Percentiles rank a stretch among this genome's conserved stretches.
phyloP scores from a whole-genome alignment of 1,139 yeast genomes.

The Candida smagusa region DNA sequence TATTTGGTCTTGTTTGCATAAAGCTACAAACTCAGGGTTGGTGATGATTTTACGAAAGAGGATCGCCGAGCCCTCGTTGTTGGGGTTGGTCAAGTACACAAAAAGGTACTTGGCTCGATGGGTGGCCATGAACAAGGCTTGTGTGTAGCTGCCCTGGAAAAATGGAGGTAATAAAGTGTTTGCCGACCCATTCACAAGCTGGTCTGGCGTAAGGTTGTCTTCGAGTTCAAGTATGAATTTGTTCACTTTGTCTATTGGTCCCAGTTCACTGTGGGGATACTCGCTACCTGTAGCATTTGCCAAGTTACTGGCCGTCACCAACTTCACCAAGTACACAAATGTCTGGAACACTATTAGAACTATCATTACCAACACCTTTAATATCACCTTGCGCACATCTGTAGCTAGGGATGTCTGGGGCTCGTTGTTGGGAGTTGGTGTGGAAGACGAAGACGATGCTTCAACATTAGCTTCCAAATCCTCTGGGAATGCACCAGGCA shows the following conservation, averaged over 20 bases:
- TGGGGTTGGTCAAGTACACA: constrained; percentile 70
- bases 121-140: constrained; percentile 68
- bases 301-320: neutral
- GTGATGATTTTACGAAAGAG: constrained; percentile 59
- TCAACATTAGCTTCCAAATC: constrained; percentile 2
- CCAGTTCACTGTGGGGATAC: constrained; percentile 9
- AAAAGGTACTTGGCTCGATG: constrained; percentile 66
- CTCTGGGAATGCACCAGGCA: constrained; percentile 13
- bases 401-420: neutral
- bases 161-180: constrained; percentile 40
- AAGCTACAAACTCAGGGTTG: constrained; percentile 47
- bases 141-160: constrained; percentile 72
- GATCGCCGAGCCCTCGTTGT: constrained; percentile 58
- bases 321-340: constrained; percentile 17
- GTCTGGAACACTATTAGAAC: constrained; percentile 26
- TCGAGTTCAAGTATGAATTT: constrained; percentile 35
- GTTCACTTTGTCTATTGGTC: constrained; percentile 35
- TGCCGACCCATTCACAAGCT: constrained; percentile 10
- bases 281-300: neutral
- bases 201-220: constrained; percentile 28
- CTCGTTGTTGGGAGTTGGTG: neutral
- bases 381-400: neutral
- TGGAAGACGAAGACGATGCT: neutral
- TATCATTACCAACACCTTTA: neutral
- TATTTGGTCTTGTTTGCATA: constrained; percentile 35